A percentile compares a stretch with the other conserved stretches of the same genome.
These are phyloP conservation scores for Nephelium lappaceum DNA, from an alignment of 345 rosid genomes.

Conservation along the genomic window DNA sequence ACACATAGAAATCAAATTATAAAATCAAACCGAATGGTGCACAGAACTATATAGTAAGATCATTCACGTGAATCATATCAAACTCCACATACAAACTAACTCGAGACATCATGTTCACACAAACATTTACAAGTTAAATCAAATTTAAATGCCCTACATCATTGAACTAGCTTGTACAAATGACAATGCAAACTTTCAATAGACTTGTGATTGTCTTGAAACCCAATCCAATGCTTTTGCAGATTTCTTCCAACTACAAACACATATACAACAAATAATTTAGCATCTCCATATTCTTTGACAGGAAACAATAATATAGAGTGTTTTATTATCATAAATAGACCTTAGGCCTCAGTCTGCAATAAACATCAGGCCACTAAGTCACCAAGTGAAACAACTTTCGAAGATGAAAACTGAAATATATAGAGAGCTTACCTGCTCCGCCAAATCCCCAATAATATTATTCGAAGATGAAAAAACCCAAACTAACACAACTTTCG, in stretches of 20 bases:
- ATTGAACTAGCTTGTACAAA: too few relatives aligned
- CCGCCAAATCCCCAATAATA: background rate
- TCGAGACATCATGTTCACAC: background rate
- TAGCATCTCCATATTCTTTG: too few relatives aligned
- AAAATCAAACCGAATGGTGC: background rate
- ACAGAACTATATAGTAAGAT: background rate
- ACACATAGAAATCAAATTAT: background rate
- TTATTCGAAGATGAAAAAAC: background rate
- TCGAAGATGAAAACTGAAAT: background rate
- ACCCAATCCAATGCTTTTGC: slow-evolving; percentile 75
- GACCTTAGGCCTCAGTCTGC: slow-evolving; percentile 82
- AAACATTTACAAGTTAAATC: background rate
- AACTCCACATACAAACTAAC: background rate
- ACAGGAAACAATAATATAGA: too few relatives aligned
- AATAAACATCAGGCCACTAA: background rate
- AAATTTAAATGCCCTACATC: background rate
- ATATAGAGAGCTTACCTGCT: background rate
- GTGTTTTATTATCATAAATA: slow-evolving; percentile 33
- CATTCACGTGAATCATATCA: background rate
- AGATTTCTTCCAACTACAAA: slow-evolving; percentile 31
- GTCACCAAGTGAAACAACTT: background rate
- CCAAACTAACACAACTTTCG: background rate
- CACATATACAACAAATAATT: too few relatives aligned
- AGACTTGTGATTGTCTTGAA: slow-evolving; percentile 90
- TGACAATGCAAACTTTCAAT: slow-evolving; percentile 56